Percentiles rank a stretch among this genome's conserved stretches.
Conservation (phyloP, 208 protist species). For the Trypanosoma scelopori region DNA sequence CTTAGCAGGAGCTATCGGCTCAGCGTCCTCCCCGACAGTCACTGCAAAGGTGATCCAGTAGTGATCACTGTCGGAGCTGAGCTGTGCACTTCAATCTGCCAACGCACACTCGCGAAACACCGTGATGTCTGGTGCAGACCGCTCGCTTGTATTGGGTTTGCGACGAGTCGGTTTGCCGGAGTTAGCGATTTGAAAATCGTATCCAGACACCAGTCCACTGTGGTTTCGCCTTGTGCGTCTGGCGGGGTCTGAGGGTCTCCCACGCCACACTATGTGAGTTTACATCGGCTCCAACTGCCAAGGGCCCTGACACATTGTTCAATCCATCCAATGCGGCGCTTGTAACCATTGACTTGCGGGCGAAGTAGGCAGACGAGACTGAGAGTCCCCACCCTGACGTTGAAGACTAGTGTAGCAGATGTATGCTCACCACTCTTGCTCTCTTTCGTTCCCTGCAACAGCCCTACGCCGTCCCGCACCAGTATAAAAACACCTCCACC, state of each 20-base stretch:
- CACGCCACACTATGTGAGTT: slow-evolving; percentile 6
- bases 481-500: slow-evolving; percentile 14
- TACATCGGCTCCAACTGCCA: slow-evolving; percentile 10
- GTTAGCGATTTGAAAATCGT: slow-evolving; percentile 6
- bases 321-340: not conserved
- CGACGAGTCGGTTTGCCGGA: not conserved
- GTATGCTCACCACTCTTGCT: not conserved
- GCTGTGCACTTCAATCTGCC: not conserved
- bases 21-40: not conserved
- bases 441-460: not conserved
- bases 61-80: slow-evolving; percentile 14
- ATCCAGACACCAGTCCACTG: slow-evolving; percentile 14
- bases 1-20: not conserved
- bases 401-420: not conserved
- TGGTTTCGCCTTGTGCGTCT: slow-evolving; percentile 4
- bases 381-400: not conserved
- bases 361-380: slow-evolving; percentile 10
- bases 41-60: slow-evolving; percentile 18
- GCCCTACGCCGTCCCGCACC: slow-evolving; percentile 9
- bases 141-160: not conserved
- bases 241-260: not conserved
- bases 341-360: not conserved
- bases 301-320: not conserved
- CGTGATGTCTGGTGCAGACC: slow-evolving; percentile 15
- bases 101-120: not conserved